Evolutionary conservation across 2,329 filamentous ascomycete species (phyloP).

Genomic region (Ascochyta viciae-villosae): DNA sequence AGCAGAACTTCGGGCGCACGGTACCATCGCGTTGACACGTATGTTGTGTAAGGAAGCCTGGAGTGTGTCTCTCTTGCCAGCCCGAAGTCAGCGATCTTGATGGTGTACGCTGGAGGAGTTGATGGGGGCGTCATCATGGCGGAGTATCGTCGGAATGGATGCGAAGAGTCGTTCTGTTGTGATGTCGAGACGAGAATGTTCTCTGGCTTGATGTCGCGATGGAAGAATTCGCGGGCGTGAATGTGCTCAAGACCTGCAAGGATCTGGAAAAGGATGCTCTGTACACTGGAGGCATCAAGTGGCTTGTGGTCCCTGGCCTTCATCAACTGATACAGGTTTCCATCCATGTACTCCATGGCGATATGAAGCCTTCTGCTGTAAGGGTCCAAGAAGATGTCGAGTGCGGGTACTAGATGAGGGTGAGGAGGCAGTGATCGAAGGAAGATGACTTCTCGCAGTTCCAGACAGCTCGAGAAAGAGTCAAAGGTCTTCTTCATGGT

Average conservation of each 20-base stretch:
- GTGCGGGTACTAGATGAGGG: conserved; percentile 90
- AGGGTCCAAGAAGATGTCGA: conserved; percentile 98
- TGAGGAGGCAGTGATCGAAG: conserved; percentile 86
- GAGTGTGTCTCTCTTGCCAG: conserved; percentile 97
- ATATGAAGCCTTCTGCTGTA: conserved; percentile 97
- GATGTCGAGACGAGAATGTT: conserved; percentile 98
- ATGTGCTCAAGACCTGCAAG: conserved; percentile 96
- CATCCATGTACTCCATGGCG: conserved; percentile 99
- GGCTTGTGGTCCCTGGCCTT: conserved; percentile 96
- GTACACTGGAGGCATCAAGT: conserved; percentile 88
- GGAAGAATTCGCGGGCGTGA: conserved; percentile 96
- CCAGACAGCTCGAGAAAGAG: conserved; percentile 85
- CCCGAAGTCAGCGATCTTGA: conserved; percentile 98
- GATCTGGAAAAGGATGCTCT: conserved; percentile 98
- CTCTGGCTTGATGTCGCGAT: conserved; percentile 98
- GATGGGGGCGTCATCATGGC: conserved; percentile 92
- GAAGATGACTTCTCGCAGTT: conserved; percentile 97
- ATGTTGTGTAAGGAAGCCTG: conserved; percentile 95
- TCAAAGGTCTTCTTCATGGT: conserved; percentile 99
- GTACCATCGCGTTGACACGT: conserved; percentile 97
- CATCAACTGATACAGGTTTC: conserved; percentile 98
- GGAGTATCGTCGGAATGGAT: conserved; percentile 91
- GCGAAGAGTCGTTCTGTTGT: conserved; percentile 78
- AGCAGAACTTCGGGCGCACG: conserved; percentile 91
- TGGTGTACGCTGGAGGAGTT: conserved; percentile 90